These are phyloP conservation scores for Thalassiosira oceanica DNA, from an alignment of 352 stramenopile genomes.

Conservation along the genomic window DNA sequence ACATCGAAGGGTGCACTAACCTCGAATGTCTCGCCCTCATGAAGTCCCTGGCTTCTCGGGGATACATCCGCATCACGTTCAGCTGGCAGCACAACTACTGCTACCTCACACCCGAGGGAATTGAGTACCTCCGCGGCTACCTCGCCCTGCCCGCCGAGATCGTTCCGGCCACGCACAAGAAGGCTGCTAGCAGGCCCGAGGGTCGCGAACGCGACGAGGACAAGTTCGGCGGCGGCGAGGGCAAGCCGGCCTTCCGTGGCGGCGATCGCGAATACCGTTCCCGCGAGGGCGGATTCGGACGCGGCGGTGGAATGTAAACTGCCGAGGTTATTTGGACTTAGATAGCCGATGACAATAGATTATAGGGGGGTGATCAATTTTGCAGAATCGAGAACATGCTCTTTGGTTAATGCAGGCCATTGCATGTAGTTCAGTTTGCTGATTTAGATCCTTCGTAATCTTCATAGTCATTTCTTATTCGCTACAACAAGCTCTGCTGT, in stretches of 20 bases:
- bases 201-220: constrained; percentile 74
- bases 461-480: too few relatives aligned
- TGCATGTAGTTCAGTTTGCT: too few relatives aligned
- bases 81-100: constrained; percentile 99
- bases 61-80: constrained; percentile 98
- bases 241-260: constrained; percentile 67
- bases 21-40: constrained; percentile 91
- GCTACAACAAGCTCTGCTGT: too few relatives aligned
- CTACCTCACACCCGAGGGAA: constrained; percentile 98
- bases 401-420: too few relatives aligned
- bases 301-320: constrained; percentile 69
- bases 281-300: constrained; percentile 68
- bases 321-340: too few relatives aligned
- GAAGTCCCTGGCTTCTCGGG: constrained; percentile 96
- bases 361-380: too few relatives aligned
- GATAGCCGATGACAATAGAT: too few relatives aligned
- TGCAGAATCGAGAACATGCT: too few relatives aligned
- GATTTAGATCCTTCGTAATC: too few relatives aligned
- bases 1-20: constrained; percentile 96
- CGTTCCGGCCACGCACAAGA: constrained; percentile 98
- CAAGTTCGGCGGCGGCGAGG: constrained; percentile 56
- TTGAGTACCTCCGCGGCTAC: constrained; percentile 98
- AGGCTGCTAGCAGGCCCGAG: constrained; percentile 82
- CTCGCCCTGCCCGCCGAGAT: constrained; percentile 97
- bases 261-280: constrained; percentile 61